Percentiles rank a stretch among this genome's conserved stretches.
Conservation (phyloP, 2,329 filamentous ascomycete genomes). For the Diplodia corticola region DNA sequence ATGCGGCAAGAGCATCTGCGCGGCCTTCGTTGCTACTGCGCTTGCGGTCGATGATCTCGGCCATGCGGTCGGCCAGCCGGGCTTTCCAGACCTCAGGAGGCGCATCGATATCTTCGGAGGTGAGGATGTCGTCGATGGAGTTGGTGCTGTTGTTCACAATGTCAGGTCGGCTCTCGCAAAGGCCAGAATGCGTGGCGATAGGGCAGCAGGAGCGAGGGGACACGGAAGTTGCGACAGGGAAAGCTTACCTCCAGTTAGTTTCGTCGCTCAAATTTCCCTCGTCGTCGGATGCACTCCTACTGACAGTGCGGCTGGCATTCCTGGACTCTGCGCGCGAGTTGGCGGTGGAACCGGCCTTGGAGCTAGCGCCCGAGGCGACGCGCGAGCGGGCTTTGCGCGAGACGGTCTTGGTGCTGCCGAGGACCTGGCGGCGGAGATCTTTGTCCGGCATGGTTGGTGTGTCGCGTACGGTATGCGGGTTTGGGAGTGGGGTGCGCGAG, state of each 20-base stretch:
- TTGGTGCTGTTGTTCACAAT: constrained; percentile 50
- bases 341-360: constrained; percentile 58
- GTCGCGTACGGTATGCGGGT: constrained; percentile 18
- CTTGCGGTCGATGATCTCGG: constrained; percentile 75
- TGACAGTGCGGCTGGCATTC: constrained; percentile 50
- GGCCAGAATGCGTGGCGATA: too few relatives aligned
- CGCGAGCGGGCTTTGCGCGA: constrained; percentile 66
- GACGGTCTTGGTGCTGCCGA: constrained; percentile 71
- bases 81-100: constrained; percentile 59
- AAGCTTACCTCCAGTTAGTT: constrained; percentile 55
- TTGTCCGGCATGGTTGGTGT: constrained; percentile 50
- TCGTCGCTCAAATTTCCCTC: constrained; percentile 61
- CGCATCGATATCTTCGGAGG: constrained; percentile 53
- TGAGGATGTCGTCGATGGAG: constrained; percentile 66
- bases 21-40: constrained; percentile 71
- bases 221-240: neutral
- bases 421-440: constrained; percentile 66
- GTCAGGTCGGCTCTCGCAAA: too few relatives aligned
- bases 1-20: constrained; percentile 63
- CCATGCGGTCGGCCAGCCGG: constrained; percentile 65
- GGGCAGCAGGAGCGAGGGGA: neutral
- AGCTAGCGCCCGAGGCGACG: constrained; percentile 57
- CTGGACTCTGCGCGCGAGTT: constrained; percentile 61
- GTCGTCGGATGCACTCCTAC: constrained; percentile 65
- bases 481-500: neutral